Evolutionary conservation across 1,284 basidiomycete species (phyloP), one percentile per base, ranked within the genome.

Genomic region (Fistulinella staudtii): DNA sequence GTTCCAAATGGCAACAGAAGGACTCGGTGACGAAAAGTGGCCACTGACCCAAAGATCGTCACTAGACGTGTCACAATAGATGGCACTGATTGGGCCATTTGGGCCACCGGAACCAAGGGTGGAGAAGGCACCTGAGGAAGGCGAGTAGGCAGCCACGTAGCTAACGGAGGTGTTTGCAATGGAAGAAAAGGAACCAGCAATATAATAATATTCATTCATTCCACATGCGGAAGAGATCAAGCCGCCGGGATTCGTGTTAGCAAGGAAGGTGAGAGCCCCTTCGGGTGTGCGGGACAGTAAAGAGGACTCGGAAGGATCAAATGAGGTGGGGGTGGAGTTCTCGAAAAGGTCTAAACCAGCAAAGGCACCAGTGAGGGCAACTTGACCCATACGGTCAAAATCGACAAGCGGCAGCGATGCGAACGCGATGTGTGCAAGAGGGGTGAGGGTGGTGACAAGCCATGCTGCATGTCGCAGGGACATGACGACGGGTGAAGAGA

Each of bases 331-430:
- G 27, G 68, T 60, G 14, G 75, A 66, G 58, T 80, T 78, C 58
- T 79, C 72, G 70, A 86, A 83, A 43, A 93, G 68, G 61, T 86
- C 85, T 47, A 97, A 72, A 36, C 92, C 91, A 22, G 85, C 77
- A 63, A 96, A 97, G 15, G 87, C 76, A 44, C 93, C 93, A 28
- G 85, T 81, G 35, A 96, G 73, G 44, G 82, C 91, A 46, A 96
- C 92, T 45, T 75, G 82, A 52, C 93, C 93, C 88, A 95, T 93
- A 49, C 86, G 84, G 59, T 85, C 75, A 65, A 90, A 95, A 69
- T 96, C 91, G 67, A 96, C 81, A 57, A 80, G 75, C 27, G 92
- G 92, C 36, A 88, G 67, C 39, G 78, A 68, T 11, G 85, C 82
- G 50, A 71, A 67, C 46, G 67, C 79, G 60, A 64, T 53, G 63